phyloP scores from a whole-genome alignment of 768 basidiomycete species.

The Coprinopsis strossmayeri region DNA sequence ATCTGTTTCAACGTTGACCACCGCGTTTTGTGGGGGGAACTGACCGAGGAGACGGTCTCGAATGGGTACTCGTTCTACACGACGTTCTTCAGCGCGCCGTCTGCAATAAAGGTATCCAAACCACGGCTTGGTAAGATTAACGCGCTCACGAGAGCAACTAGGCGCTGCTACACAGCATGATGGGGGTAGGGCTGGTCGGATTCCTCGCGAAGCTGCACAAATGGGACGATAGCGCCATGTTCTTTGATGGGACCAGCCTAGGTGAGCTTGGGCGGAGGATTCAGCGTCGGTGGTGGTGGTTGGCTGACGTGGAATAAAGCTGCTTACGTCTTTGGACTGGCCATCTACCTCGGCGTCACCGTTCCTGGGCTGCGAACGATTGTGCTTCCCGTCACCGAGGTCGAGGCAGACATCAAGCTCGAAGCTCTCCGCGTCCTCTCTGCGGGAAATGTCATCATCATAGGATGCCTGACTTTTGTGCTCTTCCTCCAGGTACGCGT shows the following conservation, averaged over 20 bases:
- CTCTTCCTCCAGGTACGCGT: slow-evolving; percentile 64
- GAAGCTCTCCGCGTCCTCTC: slow-evolving; percentile 78
- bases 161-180: slow-evolving; percentile 84
- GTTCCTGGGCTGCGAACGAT: slow-evolving; percentile 75
- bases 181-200: slow-evolving; percentile 70
- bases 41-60: slow-evolving; percentile 56
- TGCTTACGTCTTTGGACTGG: slow-evolving; percentile 66
- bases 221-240: slow-evolving; percentile 92
- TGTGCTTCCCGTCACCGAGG: slow-evolving; percentile 45
- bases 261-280: too few species aligned
- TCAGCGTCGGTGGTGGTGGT: too few species aligned
- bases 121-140: neutral
- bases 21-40: slow-evolving; percentile 64
- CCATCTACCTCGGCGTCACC: slow-evolving; percentile 79
- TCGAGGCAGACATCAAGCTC: slow-evolving; percentile 59
- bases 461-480: slow-evolving; percentile 57
- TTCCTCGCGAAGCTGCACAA: slow-evolving; percentile 73
- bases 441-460: slow-evolving; percentile 84
- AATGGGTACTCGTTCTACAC: slow-evolving; percentile 89
- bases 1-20: slow-evolving; percentile 88
- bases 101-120: slow-evolving; percentile 74
- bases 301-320: too few species aligned
- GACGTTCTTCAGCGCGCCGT: slow-evolving; percentile 89
- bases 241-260: slow-evolving; percentile 87
- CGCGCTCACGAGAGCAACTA: slow-evolving; percentile 20